These are phyloP conservation scores for Raddia distichophylla DNA, from an alignment of 176 grass and related monocot genomes.

Conservation along the genomic window DNA sequence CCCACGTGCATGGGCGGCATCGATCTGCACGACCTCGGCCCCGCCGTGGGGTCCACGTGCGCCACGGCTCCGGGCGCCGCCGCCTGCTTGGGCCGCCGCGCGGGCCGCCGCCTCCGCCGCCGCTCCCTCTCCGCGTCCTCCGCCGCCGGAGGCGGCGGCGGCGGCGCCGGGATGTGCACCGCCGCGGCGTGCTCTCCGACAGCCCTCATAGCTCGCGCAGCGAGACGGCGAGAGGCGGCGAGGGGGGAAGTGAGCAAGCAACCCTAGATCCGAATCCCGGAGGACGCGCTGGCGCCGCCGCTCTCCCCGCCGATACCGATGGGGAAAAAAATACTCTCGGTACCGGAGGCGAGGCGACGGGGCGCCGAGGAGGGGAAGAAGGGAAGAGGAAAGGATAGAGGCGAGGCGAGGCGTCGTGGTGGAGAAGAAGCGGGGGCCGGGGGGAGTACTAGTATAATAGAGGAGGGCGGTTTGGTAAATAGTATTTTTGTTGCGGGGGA, in stretches of 20 bases:
- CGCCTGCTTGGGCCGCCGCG: conserved; percentile 58
- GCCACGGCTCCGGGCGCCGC: not conserved
- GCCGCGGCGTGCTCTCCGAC: conserved; percentile 46
- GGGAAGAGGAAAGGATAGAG: not conserved
- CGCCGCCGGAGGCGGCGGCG: not conserved
- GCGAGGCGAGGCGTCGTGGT: conserved; percentile 9
- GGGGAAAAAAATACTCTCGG: conserved; percentile 43
- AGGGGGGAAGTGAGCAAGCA: conserved; percentile 10
- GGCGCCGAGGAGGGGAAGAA: not conserved
- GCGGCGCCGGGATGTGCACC: conserved; percentile 2
- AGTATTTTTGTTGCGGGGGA: conserved; percentile 4
- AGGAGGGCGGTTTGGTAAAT: conserved; percentile 18
- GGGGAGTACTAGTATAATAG: conserved; percentile 18
- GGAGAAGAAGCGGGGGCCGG: not conserved
- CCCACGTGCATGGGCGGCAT: conserved; percentile 61
- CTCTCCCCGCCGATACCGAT: conserved; percentile 49
- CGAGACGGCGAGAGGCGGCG: not conserved
- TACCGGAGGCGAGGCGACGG: conserved; percentile 43
- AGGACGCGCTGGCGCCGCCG: conserved; percentile 19
- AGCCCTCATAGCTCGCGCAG: conserved; percentile 50
- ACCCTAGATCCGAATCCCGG: conserved; percentile 62
- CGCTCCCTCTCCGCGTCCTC: conserved; percentile 73
- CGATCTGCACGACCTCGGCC: conserved; percentile 61
- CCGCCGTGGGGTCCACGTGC: conserved; percentile 37
- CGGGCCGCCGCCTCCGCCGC: conserved; percentile 58